These are phyloP conservation scores for Aspergillus fijiensis DNA, from an alignment of 2,329 filamentous ascomycete species.

Conservation along the genomic window DNA sequence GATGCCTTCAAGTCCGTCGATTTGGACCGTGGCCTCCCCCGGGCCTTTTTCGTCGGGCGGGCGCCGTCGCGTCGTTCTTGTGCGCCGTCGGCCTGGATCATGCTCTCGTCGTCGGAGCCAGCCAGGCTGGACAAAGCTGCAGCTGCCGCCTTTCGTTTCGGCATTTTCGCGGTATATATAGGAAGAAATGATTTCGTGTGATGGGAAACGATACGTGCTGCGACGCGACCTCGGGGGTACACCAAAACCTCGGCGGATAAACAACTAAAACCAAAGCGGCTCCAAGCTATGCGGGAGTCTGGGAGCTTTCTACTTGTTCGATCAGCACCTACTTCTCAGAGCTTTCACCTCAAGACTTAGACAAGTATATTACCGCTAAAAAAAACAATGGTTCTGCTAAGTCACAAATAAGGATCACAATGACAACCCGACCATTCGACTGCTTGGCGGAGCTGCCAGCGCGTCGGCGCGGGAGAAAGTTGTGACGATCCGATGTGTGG, in stretches of 20 bases:
- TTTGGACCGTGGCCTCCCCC: slow-evolving; percentile 45
- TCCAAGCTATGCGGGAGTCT: neutral
- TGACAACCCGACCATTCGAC: no score
- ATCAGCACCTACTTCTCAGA: neutral
- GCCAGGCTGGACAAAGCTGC: slow-evolving; percentile 46
- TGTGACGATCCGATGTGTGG: neutral
- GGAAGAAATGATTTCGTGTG: neutral
- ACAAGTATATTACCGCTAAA: no score
- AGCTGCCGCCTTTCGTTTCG: slow-evolving; percentile 43
- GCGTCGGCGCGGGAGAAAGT: neutral
- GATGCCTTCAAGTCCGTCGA: slow-evolving; percentile 38
- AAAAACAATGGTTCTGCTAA: no score
- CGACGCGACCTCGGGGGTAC: neutral
- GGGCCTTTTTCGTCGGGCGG: slow-evolving; percentile 38
- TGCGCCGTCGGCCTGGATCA: slow-evolving; percentile 32
- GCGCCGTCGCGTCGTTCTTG: slow-evolving; percentile 29
- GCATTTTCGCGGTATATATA: slow-evolving; percentile 28
- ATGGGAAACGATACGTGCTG: neutral
- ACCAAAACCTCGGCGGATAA: neutral
- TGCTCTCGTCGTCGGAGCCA: slow-evolving; percentile 49
- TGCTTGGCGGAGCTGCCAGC: neutral
- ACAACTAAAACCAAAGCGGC: neutral
- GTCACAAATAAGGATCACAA: no score
- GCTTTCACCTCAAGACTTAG: no score
- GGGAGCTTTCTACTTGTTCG: neutral